Base-by-base conservation (phyloP, 257 asterid genomes). In the Primulina huaijiensis region DNA sequence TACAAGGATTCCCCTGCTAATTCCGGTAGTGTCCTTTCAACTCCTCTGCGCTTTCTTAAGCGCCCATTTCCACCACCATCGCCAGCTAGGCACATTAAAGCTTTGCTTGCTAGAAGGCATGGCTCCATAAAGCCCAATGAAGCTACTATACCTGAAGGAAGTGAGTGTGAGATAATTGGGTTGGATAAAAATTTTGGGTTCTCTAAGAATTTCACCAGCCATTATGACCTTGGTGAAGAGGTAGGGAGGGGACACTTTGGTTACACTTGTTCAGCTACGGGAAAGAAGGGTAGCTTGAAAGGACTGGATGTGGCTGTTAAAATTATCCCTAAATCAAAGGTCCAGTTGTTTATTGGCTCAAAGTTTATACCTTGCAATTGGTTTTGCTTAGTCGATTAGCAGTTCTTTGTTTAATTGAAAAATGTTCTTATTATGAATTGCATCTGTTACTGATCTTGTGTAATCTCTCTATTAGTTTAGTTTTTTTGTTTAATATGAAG, bases 171-270 rank as follows among this genome's bases (percentile, higher is more conserved):
- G 78, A 73, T 84, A 46, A 67, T 87, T 74, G 97, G 88, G 17
- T 77, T 92, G 73, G 97, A 92, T 72, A 92, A 87, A 74, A 84
- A 74, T 74, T 92, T 92, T 74, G 97, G 97, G 74, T 92, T 79
- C 53, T 82, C 84, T 0, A 92, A 83, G 86, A 92, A 72, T 82
- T 90, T 92, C 60, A 57, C 1, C 3, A 76, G 76, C 76, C 82
- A 83, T 50, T 92, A 76, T 81, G 96, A 88, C 72, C 80, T 92
- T 74, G 95, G 87, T 57, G 95, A 90, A 17, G 98, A 92, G 75
- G 90, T 92, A 70, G 98, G 98, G 2, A 81, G 92, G 43, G 98
- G 98, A 1, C 98, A 92, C 82, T 92, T 92, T 84, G 98, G 98
- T 55, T 92, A 79, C 77, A 88, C 98, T 79, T 88, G 95, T 75